Percentiles rank a stretch among this genome's conserved stretches.
Evolutionary conservation across 1,284 basidiomycete genomes (phyloP).

Genomic region (Irpex sp.): DNA sequence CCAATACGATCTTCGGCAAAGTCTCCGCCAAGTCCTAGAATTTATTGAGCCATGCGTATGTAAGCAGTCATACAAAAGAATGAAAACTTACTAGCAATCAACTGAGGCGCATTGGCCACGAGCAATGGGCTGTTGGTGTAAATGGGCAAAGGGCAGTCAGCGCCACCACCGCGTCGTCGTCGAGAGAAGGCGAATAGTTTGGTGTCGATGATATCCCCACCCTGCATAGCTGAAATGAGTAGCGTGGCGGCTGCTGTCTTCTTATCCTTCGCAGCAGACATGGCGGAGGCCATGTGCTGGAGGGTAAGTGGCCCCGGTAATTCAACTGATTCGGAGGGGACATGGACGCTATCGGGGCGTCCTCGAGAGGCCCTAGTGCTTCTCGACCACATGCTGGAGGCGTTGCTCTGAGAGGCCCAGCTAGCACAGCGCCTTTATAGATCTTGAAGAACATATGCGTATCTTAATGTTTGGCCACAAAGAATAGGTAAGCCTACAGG

Average conservation of each 20-base stretch:
- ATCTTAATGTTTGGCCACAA: too few species aligned
- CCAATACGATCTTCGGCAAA: neutral
- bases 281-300: neutral
- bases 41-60: neutral
- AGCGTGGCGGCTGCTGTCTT: neutral
- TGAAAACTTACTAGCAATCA: slow-evolving; percentile 12
- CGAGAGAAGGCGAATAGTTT: slow-evolving; percentile 15
- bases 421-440: too few species aligned
- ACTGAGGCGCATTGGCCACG: slow-evolving; percentile 3
- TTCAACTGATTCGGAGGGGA: neutral
- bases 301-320: neutral
- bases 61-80: neutral
- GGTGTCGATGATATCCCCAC: slow-evolving; percentile 12
- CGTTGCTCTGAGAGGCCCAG: too few species aligned
- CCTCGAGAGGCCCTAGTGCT: too few species aligned
- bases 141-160: slow-evolving; percentile 4
- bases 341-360: neutral
- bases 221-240: neutral
- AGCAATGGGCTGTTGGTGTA: slow-evolving; percentile 13
- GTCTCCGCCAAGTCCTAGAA: neutral
- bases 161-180: slow-evolving; percentile 5
- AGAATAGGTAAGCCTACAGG: too few species aligned
- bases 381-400: too few species aligned
- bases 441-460: too few species aligned
- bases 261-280: neutral